Conservation (phyloP, 1,284 basidiomycete genomes). For the Marasmius sp. region DNA sequence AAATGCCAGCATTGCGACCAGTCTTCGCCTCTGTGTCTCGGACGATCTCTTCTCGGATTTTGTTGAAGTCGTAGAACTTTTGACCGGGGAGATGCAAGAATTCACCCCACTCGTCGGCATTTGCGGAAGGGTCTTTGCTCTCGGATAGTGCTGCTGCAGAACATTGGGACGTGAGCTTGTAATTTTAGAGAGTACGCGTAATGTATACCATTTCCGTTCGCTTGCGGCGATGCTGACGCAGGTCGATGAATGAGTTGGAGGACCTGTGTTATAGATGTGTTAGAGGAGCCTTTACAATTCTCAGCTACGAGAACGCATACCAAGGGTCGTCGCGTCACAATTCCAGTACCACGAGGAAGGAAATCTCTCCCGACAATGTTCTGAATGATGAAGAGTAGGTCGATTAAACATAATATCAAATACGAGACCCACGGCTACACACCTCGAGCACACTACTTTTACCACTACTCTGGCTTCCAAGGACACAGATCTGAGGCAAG, state of each 20-base stretch:
- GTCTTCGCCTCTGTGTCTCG: constrained; percentile 98
- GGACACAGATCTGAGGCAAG: constrained; percentile 84
- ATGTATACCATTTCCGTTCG: constrained; percentile 8
- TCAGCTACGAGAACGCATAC: constrained; percentile 38
- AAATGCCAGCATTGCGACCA: constrained; percentile 95
- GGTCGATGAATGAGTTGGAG: constrained; percentile 93
- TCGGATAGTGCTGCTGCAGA: constrained; percentile 42
- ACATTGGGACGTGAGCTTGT: constrained; percentile 5
- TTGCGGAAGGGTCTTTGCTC: constrained; percentile 67
- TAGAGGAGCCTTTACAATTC: constrained; percentile 7
- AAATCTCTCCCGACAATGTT: constrained; percentile 98
- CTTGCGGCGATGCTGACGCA: constrained; percentile 22
- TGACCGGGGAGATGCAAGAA: constrained; percentile 95
- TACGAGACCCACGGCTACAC: constrained; percentile 19
- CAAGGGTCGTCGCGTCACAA: constrained; percentile 93
- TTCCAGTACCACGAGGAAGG: constrained; percentile 95
- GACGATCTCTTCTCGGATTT: constrained; percentile 95
- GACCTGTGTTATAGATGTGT: constrained; percentile 50
- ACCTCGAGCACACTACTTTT: constrained; percentile 89
- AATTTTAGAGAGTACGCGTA: constrained; percentile 11
- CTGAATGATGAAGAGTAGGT: constrained; percentile 37
- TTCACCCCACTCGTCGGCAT: constrained; percentile 97
- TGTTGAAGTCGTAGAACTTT: constrained; percentile 97
- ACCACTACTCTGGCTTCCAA: constrained; percentile 84
- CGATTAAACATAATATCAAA: constrained; percentile 1